Base-by-base conservation (phyloP, 441 rosid species). In the Erodium moschatum region DNA sequence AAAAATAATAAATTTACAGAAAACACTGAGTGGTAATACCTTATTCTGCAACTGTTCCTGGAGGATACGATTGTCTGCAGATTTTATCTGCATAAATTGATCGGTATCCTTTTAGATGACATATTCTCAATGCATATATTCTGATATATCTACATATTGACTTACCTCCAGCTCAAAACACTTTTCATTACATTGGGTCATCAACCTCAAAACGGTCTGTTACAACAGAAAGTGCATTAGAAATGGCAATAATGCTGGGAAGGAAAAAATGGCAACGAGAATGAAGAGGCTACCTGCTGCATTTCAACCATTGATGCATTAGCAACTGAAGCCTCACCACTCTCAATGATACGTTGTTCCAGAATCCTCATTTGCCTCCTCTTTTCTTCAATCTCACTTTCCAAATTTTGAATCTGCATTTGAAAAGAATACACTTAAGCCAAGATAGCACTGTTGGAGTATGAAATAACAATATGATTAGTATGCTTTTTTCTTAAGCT, bases 151-250 rank as follows among this genome's bases (percentile, higher is more conserved):
- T 58, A 44, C 18, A 68, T 35, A n/a, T 67, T 72, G 61, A 66
- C 85, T 77, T 73, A 92, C 97, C 97, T 90, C 98, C 61, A 93
- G 83, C 81, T 90, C 98, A 85, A 93, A 93, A 77, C 87, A 84
- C 80, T 85, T 91, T 76, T 93, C 98, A 78, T 90, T 86, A 76
- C 92, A 87, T 69, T 93, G 96, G 65, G 89, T 84, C 98, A 90
- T 90, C 82, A 93, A 78, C 77, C 81, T 89, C 86, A 79, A 84
- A 50, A 93, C 88, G 54, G 83, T 90, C 98, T 93, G 92, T 78
- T 69, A 68, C 79, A 78, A 74, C 65, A 70, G 35, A 67, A 8
- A 40, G 44, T 7, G 62, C 64, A 74, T 60, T 58, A 65, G 67
- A 74, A 40, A 52, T 16, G 64, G 52, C 29, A 61, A 13, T 5